Percentiles rank a stretch among this genome's conserved stretches.
These are phyloP conservation scores for Aspergillus nidulans DNA, from an alignment of 495 filamentous ascomycete species.

Conservation along the genomic window DNA sequence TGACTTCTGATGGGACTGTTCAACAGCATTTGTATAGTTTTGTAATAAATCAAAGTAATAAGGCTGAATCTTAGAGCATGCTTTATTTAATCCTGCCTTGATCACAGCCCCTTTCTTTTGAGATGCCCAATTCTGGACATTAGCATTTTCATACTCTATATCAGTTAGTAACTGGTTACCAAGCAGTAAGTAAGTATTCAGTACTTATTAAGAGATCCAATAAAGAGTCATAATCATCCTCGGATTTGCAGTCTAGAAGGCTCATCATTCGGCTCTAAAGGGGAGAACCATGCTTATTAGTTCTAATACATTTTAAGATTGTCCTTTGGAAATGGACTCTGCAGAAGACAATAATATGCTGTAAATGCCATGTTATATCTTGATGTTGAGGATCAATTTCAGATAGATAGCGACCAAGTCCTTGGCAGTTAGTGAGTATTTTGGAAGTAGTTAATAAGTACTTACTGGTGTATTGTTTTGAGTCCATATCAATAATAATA, in stretches of 20 bases:
- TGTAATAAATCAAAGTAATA: conserved; percentile 13
- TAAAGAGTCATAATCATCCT: conserved; percentile 7
- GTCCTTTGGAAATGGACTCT: conserved; percentile 1
- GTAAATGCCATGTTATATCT: neutral
- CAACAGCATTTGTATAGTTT: conserved; percentile 10
- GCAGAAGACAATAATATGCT: conserved; percentile 6
- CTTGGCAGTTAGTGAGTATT: conserved; percentile 5
- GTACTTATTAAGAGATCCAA: conserved; percentile 6
- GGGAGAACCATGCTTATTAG: neutral
- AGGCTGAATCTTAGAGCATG: conserved; percentile 12
- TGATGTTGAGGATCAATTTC: conserved; percentile 3
- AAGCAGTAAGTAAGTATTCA: neutral
- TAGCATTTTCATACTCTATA: conserved; percentile 1
- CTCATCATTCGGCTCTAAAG: conserved; percentile 10
- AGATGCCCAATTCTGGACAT: conserved; percentile 8
- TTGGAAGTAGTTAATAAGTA: neutral
- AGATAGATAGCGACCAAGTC: conserved; percentile 1
- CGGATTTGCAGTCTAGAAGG: neutral
- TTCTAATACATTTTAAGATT: conserved; percentile 4
- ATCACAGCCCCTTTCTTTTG: conserved; percentile 11
- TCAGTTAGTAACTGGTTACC: neutral
- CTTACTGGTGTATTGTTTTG: conserved; percentile 8
- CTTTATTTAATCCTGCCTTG: conserved; percentile 10
- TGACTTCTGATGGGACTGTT: conserved; percentile 14
- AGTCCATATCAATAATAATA: conserved; percentile 10